These are phyloP conservation scores for Cytospora schulzeri DNA, from an alignment of 2,329 filamentous ascomycete species.

Conservation along the genomic window DNA sequence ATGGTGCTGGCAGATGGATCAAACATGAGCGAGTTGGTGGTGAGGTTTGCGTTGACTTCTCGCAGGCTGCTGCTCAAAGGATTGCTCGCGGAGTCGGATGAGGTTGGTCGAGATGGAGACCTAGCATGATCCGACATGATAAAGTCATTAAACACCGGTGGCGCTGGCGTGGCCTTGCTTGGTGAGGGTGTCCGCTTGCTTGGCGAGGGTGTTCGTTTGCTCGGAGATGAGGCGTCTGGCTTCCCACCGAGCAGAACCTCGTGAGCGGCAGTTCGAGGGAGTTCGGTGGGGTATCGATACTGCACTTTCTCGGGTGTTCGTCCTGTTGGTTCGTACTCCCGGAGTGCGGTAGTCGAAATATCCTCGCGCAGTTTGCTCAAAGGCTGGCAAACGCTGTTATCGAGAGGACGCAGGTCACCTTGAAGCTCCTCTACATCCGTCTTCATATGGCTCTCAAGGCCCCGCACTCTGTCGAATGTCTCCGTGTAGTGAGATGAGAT, in stretches of 20 bases:
- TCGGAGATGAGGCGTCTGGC: conserved; percentile 36
- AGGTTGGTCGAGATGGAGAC: conserved; percentile 30
- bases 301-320: conserved; percentile 78
- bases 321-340: conserved; percentile 84
- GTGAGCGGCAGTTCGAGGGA: conserved; percentile 71
- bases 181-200: conserved; percentile 33
- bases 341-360: conserved; percentile 65
- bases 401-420: conserved; percentile 63
- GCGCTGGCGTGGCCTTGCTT: conserved; percentile 37
- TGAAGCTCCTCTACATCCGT: conserved; percentile 60
- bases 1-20: conserved; percentile 47
- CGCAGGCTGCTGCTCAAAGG: conserved; percentile 51
- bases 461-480: conserved; percentile 67
- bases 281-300: conserved; percentile 77
- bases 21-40: conserved; percentile 42
- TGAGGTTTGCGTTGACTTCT: conserved; percentile 55
- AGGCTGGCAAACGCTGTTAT: conserved; percentile 64
- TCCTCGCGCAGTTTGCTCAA: conserved; percentile 70
- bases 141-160: conserved; percentile 33
- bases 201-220: conserved; percentile 30
- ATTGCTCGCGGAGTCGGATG: conserved; percentile 33
- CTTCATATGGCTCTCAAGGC: conserved; percentile 69
- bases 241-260: conserved; percentile 48
- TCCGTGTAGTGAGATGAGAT: conserved; percentile 71
- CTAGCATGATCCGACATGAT: conserved; percentile 30